Conservation (phyloP, 192 early-diverging fungal genomes). For the Pilaira anomala region DNA sequence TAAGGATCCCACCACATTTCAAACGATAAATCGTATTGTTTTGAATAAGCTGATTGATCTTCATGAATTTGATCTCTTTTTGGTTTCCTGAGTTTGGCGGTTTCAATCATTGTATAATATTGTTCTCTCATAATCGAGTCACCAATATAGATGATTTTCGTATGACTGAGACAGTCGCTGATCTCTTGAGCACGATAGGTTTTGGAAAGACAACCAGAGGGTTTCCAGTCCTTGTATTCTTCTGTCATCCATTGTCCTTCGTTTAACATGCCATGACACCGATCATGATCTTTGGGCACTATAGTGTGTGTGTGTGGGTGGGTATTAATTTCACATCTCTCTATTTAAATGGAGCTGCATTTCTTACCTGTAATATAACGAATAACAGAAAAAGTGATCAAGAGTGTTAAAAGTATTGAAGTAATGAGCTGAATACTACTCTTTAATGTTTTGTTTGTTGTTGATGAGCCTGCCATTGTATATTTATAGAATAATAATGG, state of each 20-base stretch:
- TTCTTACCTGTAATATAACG: too few species aligned
- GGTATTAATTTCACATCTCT: too few species aligned
- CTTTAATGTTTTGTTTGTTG: too few species aligned
- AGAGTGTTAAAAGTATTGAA: too few species aligned
- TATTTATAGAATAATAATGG: not conserved
- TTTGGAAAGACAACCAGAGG: conserved; percentile 57
- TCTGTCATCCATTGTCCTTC: conserved; percentile 53
- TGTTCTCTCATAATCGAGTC: conserved; percentile 67
- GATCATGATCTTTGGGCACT: conserved; percentile 41
- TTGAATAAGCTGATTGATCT: conserved; percentile 14
- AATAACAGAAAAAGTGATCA: too few species aligned
- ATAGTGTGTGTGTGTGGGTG: too few species aligned
- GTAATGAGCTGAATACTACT: too few species aligned
- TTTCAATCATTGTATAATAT: conserved; percentile 51
- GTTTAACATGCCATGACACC: conserved; percentile 44
- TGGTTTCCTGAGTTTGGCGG: conserved; percentile 34
- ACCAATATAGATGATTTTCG: conserved; percentile 58
- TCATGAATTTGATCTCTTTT: conserved; percentile 17
- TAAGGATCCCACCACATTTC: conserved; percentile 76
- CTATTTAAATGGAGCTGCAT: too few species aligned
- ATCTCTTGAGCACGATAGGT: conserved; percentile 45
- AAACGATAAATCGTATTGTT: conserved; percentile 35
- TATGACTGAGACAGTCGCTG: conserved; percentile 42
- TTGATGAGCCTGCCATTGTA: too few species aligned
- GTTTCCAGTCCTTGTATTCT: conserved; percentile 50